Percentiles rank a stretch among this genome's conserved stretches.
phyloP scores from a whole-genome alignment of 257 asterid species.

The Lycium ferocissimum region DNA sequence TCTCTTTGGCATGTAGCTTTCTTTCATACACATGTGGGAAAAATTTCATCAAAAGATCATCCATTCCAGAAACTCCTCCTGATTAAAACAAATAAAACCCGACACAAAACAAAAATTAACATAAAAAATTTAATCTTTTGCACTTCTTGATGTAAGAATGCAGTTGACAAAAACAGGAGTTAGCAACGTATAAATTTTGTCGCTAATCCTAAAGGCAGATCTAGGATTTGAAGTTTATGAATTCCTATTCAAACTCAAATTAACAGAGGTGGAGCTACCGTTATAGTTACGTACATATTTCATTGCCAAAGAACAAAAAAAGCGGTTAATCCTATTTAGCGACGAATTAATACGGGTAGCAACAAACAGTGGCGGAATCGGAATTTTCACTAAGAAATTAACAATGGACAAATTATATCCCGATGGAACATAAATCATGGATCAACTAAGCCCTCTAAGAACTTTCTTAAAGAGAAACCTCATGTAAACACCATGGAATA shows the following conservation, averaged over 20 bases:
- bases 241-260: too few relatives aligned
- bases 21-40: conserved; percentile 52
- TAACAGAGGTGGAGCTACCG: too few relatives aligned
- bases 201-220: too few relatives aligned
- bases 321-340: background rate
- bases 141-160: too few relatives aligned
- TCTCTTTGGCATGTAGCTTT: conserved; percentile 46
- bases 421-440: background rate
- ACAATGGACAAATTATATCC: background rate
- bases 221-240: too few relatives aligned
- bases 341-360: background rate
- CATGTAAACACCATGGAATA: background rate
- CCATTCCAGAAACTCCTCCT: conserved; percentile 75
- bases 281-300: background rate
- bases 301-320: background rate
- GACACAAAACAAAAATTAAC: background rate
- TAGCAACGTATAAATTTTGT: background rate
- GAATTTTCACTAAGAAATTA: background rate
- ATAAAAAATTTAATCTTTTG: background rate
- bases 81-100: conserved; percentile 20
- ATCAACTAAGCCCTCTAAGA: background rate
- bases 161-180: background rate
- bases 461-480: background rate
- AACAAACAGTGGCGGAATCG: conserved; percentile 33
- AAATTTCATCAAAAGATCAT: conserved; percentile 53